These are phyloP conservation scores for Starmera dryadoides DNA, from an alignment of 805 yeast genomes.

Conservation along the genomic window DNA sequence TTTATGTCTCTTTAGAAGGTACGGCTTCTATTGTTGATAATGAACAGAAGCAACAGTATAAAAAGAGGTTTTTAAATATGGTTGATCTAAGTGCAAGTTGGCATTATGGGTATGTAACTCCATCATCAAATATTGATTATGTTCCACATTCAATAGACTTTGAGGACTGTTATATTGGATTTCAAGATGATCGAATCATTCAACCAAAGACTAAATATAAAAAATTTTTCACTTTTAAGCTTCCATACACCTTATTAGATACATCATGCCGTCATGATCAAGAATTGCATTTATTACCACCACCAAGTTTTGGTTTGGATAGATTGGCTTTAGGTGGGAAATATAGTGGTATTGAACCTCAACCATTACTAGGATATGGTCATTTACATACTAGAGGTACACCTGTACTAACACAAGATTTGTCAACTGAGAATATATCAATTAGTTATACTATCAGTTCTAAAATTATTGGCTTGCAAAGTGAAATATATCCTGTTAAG, in stretches of 20 bases:
- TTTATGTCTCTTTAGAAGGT: slow-evolving; percentile 52
- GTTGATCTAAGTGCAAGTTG: slow-evolving; percentile 47
- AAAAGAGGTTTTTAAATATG: slow-evolving; percentile 35
- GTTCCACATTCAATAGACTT: slow-evolving; percentile 14
- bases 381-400: slow-evolving; percentile 41
- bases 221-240: slow-evolving; percentile 49
- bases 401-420: slow-evolving; percentile 48
- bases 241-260: slow-evolving; percentile 47
- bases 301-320: slow-evolving; percentile 35
- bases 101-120: slow-evolving; percentile 27
- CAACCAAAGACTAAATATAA: slow-evolving; percentile 42
- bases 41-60: slow-evolving; percentile 10
- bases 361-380: slow-evolving; percentile 47
- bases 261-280: slow-evolving; percentile 38
- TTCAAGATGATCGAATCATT: slow-evolving; percentile 37
- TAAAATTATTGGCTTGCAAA: slow-evolving; percentile 37
- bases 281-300: slow-evolving; percentile 23
- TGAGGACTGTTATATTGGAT: slow-evolving; percentile 25
- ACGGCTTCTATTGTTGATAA: slow-evolving; percentile 22
- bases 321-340: slow-evolving; percentile 16
- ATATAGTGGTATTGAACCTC: slow-evolving; percentile 19
- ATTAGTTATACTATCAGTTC: slow-evolving; percentile 51
- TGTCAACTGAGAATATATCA: slow-evolving; percentile 37
- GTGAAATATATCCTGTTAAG: slow-evolving; percentile 13
- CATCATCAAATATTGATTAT: slow-evolving; percentile 1